Percentiles rank a stretch among this genome's conserved stretches.
These are phyloP conservation scores for Erysimum cheiri DNA, from an alignment of 441 rosid genomes.

Conservation along the genomic window DNA sequence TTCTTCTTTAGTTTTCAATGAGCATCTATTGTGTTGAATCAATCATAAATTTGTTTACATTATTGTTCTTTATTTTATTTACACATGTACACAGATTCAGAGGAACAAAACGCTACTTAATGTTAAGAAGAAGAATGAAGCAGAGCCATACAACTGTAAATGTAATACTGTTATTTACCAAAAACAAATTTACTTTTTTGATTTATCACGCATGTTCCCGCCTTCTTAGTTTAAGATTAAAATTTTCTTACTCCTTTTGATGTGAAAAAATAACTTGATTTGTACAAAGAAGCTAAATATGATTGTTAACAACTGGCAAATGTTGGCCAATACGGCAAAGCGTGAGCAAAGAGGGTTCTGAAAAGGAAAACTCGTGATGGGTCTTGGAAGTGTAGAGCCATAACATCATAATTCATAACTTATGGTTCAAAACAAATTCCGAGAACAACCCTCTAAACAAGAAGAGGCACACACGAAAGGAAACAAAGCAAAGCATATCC, in stretches of 20 bases:
- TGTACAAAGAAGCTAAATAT: not conserved
- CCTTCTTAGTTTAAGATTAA: constrained; percentile 6
- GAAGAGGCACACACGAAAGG: not conserved
- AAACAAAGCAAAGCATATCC: not conserved
- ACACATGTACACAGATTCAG: not conserved
- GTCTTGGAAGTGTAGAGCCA: constrained; percentile 23
- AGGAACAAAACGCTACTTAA: not conserved
- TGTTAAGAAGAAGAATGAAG: not conserved
- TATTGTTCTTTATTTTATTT: not conserved
- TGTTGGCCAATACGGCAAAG: not conserved
- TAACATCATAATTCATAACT: constrained; percentile 25
- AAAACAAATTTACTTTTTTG: not conserved
- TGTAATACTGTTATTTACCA: not conserved
- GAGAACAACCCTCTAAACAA: constrained; percentile 20
- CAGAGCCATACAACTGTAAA: not conserved
- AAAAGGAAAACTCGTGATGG: constrained; percentile 5
- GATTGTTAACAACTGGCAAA: not conserved
- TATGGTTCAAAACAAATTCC: constrained; percentile 23
- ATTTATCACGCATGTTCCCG: constrained; percentile 19
- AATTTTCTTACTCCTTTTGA: not conserved
- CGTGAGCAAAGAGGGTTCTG: constrained; percentile 1
- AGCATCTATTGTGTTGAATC: constrained; percentile 27
- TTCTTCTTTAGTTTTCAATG: not conserved
- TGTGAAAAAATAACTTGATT: not conserved
- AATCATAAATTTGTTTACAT: constrained; percentile 17